Evolutionary conservation across 257 asterid species (phyloP).

Genomic region (Forsythia suspensa): DNA sequence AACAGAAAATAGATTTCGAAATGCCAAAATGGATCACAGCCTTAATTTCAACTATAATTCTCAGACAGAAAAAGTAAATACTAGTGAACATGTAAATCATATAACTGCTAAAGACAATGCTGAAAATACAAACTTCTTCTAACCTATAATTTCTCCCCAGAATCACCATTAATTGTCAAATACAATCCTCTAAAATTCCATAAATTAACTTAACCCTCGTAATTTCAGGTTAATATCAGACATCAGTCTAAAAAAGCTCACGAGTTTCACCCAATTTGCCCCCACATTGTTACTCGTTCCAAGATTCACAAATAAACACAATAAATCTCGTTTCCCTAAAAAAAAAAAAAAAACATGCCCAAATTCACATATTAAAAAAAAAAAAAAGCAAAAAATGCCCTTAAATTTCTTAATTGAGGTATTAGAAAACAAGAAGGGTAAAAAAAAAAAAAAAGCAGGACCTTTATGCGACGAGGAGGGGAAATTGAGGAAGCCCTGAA

Average conservation of each 20-base stretch:
- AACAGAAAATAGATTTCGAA: background rate
- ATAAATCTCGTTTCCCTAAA: conserved; percentile 6
- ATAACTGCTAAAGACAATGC: background rate
- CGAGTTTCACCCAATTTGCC: conserved; percentile 1
- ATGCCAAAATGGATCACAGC: background rate
- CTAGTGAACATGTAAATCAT: background rate
- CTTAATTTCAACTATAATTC: background rate
- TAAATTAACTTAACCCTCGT: background rate
- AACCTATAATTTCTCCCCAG: background rate
- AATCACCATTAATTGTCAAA: background rate
- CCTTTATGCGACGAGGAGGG: conserved; percentile 35
- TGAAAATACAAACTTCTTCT: background rate
- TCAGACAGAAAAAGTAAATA: background rate
- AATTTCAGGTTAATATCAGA: background rate
- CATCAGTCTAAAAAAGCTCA: conserved; percentile 10
- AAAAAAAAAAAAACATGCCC: background rate
- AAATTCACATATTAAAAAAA: background rate
- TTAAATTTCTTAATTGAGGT: background rate
- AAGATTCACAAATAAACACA: background rate
- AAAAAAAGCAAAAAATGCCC: background rate
- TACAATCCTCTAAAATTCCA: background rate
- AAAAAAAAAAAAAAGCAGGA: background rate
- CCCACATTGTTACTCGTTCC: conserved; percentile 6
- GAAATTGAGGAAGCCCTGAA: conserved; percentile 54
- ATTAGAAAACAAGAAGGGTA: background rate